A percentile compares a stretch with the other conserved stretches of the same genome.
These are phyloP conservation scores for Neocucurbitaria cava DNA, from an alignment of 2,329 filamentous ascomycete species.

Conservation along the genomic window DNA sequence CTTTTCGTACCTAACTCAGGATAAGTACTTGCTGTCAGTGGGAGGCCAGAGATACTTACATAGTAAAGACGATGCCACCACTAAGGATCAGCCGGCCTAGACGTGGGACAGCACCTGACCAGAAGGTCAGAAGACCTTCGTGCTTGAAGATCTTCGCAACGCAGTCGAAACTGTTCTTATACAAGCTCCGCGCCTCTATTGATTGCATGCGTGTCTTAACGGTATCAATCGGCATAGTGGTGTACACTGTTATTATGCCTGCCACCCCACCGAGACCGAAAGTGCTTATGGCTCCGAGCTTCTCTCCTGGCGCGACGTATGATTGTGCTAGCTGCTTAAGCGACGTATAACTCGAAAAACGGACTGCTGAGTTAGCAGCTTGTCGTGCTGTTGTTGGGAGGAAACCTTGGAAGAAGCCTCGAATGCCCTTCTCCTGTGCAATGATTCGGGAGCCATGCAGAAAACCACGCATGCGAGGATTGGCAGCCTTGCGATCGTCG, in stretches of 20 bases:
- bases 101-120: constrained; percentile 89
- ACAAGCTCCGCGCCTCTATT: constrained; percentile 78
- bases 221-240: constrained; percentile 79
- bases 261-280: constrained; percentile 91
- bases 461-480: constrained; percentile 90
- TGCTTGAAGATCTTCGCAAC: constrained; percentile 83
- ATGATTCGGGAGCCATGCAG: constrained; percentile 89
- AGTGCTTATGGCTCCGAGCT: constrained; percentile 84
- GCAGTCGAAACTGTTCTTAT: constrained; percentile 88
- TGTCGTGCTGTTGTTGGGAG: constrained; percentile 93
- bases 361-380: constrained; percentile 89
- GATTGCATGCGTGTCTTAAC: constrained; percentile 98
- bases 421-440: constrained; percentile 81
- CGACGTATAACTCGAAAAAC: constrained; percentile 90
- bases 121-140: constrained; percentile 88
- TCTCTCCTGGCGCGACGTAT: constrained; percentile 93
- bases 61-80: constrained; percentile 96
- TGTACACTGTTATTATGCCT: constrained; percentile 85
- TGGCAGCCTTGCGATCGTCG: constrained; percentile 87
- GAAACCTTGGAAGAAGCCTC: constrained; percentile 97
- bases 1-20: constrained; percentile 76
- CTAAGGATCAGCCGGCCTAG: constrained; percentile 86
- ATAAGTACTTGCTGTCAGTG: constrained; percentile 19
- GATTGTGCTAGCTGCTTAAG: constrained; percentile 90
- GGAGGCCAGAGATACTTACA: constrained; percentile 60